Evolutionary conservation across 2,329 filamentous ascomycete genomes (phyloP), one percentile per base, ranked within the genome.

Genomic region (Cytospora chrysosperma): DNA sequence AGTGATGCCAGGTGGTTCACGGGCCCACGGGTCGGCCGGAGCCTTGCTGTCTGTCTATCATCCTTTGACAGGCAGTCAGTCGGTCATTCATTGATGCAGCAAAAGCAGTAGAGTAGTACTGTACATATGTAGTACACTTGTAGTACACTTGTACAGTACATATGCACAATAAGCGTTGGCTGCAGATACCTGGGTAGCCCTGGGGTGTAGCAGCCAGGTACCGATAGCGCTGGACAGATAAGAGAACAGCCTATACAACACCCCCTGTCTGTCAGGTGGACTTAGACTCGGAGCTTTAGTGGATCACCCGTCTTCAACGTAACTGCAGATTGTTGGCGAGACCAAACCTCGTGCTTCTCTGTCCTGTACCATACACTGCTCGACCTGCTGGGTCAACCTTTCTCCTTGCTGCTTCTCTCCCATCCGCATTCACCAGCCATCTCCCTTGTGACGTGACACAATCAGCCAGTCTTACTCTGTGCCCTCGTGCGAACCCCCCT

Each of bases 401-500:
- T 30, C 1, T 15, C 26, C 1, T 27, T 17, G n/a, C 49, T 50
- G 50, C 12, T 32, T 21, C n/a, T 52, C n/a, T n/a, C n/a, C n/a
- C 7, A 17, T 37, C 27, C 24, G 19, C 26, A 28, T 27, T 27
- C 50, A 13, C 19, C 28, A 27, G 13, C 50, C 24, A 32, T 53
- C 21, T 21, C 50, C 17, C 43, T 47, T 47, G 28, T 55, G 56
- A 24, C 61, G 27, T 62, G 57, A 57, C 37, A 63, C 32, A n/a
- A n/a, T n/a, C n/a, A 40, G 2, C 47, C 32, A 30, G 56, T 53
- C 56, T 54, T 53, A 51, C 56, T 26, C 56, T 63, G 37, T 54
- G 59, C 32, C 53, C 55, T 49, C 63, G 62, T 61, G 62, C 53
- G 40, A 60, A 47, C 51, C 28, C 63, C 32, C 19, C 34, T 2